These are phyloP conservation scores for Talinum fruticosum DNA, from an alignment of 148 eudicot genomes.

Conservation along the genomic window DNA sequence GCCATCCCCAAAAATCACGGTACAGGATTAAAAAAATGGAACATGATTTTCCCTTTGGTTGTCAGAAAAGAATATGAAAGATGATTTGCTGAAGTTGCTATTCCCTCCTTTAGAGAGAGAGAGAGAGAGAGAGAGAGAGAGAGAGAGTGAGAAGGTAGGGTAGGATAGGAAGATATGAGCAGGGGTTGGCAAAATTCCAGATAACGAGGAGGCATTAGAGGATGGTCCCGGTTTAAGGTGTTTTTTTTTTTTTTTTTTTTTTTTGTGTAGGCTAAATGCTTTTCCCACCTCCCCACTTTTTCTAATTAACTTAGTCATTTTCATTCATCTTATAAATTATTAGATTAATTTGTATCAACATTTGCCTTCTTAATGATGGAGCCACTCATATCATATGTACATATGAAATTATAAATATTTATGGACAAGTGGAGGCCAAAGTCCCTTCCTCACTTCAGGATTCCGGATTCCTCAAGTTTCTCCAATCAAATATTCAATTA, in stretches of 20 bases:
- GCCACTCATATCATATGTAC: too few species aligned
- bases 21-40: too few species aligned
- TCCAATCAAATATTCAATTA: not conserved
- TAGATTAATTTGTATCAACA: not conserved
- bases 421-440: not conserved
- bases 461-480: too few species aligned
- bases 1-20: too few species aligned
- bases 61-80: too few species aligned
- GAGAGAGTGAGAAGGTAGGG: too few species aligned
- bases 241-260: not conserved
- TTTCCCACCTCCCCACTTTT: not conserved
- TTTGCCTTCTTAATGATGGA: not conserved
- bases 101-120: not conserved
- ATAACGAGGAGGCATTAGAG: conserved; percentile 32
- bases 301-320: not conserved
- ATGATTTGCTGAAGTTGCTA: too few species aligned
- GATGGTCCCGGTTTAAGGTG: conserved; percentile 35
- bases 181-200: conserved; percentile 25
- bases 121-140: conserved; percentile 7
- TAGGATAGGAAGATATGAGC: not conserved
- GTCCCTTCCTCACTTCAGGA: too few species aligned
- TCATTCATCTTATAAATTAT: not conserved
- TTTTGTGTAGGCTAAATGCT: not conserved
- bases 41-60: too few species aligned
- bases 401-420: too few species aligned